Evolutionary conservation across 2,329 filamentous ascomycete species (phyloP).

Genomic region (Alternaria gansuensis): DNA sequence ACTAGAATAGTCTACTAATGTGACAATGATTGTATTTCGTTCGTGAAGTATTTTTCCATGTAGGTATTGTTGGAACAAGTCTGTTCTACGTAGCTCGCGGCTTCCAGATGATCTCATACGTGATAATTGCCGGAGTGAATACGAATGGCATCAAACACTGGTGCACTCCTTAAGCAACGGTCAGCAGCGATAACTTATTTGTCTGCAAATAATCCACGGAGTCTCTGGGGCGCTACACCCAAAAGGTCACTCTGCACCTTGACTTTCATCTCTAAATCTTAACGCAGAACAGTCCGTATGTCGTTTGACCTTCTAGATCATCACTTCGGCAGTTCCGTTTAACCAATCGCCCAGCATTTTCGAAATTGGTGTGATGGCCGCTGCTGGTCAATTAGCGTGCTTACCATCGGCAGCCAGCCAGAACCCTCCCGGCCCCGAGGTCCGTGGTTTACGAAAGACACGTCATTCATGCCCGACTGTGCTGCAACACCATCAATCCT

Average conservation of each 20-base stretch:
- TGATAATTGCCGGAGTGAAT: background rate
- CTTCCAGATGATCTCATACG: background rate
- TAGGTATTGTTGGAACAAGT: background rate
- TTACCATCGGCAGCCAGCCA: background rate
- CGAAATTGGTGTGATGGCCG: background rate
- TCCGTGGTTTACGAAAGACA: background rate
- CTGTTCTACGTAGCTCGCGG: background rate
- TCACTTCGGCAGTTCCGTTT: background rate
- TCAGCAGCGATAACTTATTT: background rate
- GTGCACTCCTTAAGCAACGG: background rate
- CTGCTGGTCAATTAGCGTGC: background rate
- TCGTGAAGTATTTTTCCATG: background rate
- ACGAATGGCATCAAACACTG: constrained; percentile 6
- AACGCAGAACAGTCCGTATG: background rate
- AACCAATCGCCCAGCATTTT: background rate
- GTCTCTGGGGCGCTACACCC: background rate
- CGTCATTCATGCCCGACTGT: background rate
- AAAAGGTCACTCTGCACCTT: background rate
- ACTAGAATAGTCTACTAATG: background rate
- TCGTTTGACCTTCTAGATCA: background rate
- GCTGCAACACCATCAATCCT: background rate
- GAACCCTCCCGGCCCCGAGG: background rate
- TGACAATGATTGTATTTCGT: background rate
- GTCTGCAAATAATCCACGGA: background rate
- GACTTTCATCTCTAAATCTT: constrained; percentile 3